Evolutionary conservation across 176 grass and related monocot species (phyloP).

Genomic region (Ensete ventricosum): DNA sequence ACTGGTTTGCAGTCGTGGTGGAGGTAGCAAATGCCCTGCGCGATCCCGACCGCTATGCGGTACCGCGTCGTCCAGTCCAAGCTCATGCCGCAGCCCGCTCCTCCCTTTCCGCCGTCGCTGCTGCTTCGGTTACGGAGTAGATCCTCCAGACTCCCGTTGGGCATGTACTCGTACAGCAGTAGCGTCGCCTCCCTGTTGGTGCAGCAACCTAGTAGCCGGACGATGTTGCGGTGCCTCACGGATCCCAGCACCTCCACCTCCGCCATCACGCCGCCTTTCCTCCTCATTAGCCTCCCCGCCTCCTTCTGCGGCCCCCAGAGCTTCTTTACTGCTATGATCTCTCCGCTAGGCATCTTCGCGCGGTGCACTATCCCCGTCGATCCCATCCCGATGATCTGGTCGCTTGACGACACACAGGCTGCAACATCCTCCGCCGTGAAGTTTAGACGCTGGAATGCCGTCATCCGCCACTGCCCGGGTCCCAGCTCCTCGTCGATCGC

Average conservation of each 20-base stretch:
- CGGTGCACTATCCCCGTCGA: slow-evolving; percentile 75
- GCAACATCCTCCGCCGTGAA: slow-evolving; percentile 86
- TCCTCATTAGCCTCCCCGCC: slow-evolving; percentile 6
- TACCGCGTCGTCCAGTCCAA: slow-evolving; percentile 58
- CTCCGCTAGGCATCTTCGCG: slow-evolving; percentile 71
- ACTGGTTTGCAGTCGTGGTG: slow-evolving; percentile 76
- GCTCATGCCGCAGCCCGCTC: background rate
- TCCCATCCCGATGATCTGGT: slow-evolving; percentile 63
- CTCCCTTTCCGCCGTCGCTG: background rate
- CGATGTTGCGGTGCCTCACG: slow-evolving; percentile 87
- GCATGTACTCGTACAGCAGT: slow-evolving; percentile 95
- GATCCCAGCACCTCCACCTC: slow-evolving; percentile 84
- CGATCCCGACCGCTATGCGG: slow-evolving; percentile 62
- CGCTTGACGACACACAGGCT: slow-evolving; percentile 42
- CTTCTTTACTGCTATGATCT: slow-evolving; percentile 84
- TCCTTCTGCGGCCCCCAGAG: slow-evolving; percentile 60
- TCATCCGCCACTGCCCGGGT: slow-evolving; percentile 55
- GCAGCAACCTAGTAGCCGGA: slow-evolving; percentile 73
- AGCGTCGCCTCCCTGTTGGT: slow-evolving; percentile 54
- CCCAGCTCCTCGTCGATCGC: background rate
- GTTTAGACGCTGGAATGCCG: slow-evolving; percentile 56
- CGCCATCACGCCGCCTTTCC: slow-evolving; percentile 14
- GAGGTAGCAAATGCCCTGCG: slow-evolving; percentile 83
- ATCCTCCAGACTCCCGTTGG: slow-evolving; percentile 85
- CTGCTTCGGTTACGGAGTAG: slow-evolving; percentile 34